Evolutionary conservation across 305 asterid genomes (phyloP), one percentile per base, ranked within the genome.

Genomic region (Rubia balearica): DNA sequence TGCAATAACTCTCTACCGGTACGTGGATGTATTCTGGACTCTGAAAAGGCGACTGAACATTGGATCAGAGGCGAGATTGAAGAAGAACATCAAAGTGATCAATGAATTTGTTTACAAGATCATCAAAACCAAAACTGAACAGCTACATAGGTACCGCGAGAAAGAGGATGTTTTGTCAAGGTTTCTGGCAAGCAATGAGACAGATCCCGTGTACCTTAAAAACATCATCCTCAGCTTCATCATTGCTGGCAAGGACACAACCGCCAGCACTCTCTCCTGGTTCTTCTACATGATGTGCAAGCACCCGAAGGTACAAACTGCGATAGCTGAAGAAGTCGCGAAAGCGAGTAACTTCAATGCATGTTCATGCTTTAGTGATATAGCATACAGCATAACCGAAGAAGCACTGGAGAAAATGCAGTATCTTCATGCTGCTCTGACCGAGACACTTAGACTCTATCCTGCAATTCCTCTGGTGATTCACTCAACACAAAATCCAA

Each of bases 241-340:
- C 56, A 87, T 87, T 71, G 96, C 96, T 64, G 96, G 93, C 56
- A 89, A 91, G 73, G 96, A 90, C 71, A 85, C 95, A n/a, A 83
- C 92, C 59, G 89, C 92, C 1, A 85, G 84, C 73, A 81, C 88
- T 41, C 96, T 90, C 41, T 85, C 96, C 12, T 88, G 92, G 90
- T 89, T 87, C 74, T 82, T 88, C 75, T 86, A 88, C 70, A 81
- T 88, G 88, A 80, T 90, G 81, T 86, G 96, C 86, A 88, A 86
- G 76, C 76, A 86, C 73, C 96, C 91, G 17, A 65, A n/a, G 12
- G 57, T 81, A 7, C 93, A 88, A 74, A 76, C 81, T 19, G 82
- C 74, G 78, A 71, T 85, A 8, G 85, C 81, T 2, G 43, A 78
- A 40, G 89, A 90, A 75, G 84, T 88, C 7, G 67, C 43, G 7